Evolutionary conservation across 129 eudicot species (phyloP), one percentile per base, ranked within the genome.

Genomic region (Flaveria bidentis): DNA sequence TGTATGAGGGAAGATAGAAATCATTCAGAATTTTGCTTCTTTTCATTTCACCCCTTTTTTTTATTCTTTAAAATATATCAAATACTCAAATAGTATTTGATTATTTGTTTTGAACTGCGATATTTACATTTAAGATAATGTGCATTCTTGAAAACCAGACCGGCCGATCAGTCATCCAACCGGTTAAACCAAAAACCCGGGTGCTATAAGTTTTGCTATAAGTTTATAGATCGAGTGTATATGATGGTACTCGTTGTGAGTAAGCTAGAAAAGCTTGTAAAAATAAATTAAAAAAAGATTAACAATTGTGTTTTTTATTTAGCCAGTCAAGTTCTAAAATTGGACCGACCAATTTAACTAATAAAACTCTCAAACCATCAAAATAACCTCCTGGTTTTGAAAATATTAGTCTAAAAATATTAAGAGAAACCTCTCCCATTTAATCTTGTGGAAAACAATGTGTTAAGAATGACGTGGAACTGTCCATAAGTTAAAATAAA

Each of bases 11-110:
- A 78, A 78, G 75, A 66, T 28, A 42, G 61, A 64, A 49, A 80
- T 56, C 83, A 80, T 52, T 20, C 22, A 20, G 22, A 80, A 73
- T 79, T 80, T 80, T 55, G 41, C 83, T 80, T 80, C 79, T 15
- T 52, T 65, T 26, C 46, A 14, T 52, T 65, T 26, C 46, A 14
- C 30, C 69, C 47, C 10, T 5, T 44, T 42, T 53, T 39, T 11
- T n/a, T n/a, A 10, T 60, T 60, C 0, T 49, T 26, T 5, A 8
- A 55, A 10, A n/a, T 15, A 51, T 52, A n/a, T 53, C 28, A 57
- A 15, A 36, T 5, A 36, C 5, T 4, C 41, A 36, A 36, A 25
- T 39, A 62, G 2, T 28, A 15, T 62, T 30, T 64, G 47, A 63
- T 46, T 52, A 44, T 68, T 25, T 4, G 11, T 68, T 52, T 71